phyloP scores from a whole-genome alignment of 306 rosid genomes.

The Dryas drummondii region DNA sequence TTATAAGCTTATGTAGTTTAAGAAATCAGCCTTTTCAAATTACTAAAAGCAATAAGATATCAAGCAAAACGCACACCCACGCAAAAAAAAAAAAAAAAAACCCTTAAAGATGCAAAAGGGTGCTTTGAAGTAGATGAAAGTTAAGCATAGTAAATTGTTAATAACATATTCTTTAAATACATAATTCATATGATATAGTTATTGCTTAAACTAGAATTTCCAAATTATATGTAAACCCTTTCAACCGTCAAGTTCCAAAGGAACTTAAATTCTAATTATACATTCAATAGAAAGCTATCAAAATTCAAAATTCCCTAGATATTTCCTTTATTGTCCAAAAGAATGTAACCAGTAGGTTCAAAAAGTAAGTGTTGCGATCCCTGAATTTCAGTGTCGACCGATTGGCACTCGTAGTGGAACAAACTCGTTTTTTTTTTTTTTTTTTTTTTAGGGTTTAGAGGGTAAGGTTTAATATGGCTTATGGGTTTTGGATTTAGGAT shows the following conservation, averaged over 20 bases:
- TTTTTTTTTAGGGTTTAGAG: no score
- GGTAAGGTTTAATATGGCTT: no score
- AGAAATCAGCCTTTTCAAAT: background rate
- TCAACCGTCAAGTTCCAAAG: background rate
- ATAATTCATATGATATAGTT: constrained; percentile 4
- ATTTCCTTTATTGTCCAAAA: no score
- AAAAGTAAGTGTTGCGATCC: no score
- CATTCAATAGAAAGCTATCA: background rate
- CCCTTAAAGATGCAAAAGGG: background rate
- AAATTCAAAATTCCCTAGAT: no score
- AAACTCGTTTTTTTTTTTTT: no score
- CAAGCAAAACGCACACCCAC: background rate
- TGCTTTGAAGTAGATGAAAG: background rate
- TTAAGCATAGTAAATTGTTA: background rate
- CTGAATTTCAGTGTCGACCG: no score
- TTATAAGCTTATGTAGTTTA: constrained; percentile 5
- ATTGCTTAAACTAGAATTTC: background rate
- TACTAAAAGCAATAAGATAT: constrained; percentile 5
- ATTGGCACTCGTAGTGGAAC: no score
- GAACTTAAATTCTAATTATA: background rate
- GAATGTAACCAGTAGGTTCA: no score
- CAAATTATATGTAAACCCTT: background rate
- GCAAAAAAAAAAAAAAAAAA: background rate
- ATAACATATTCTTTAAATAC: background rate
- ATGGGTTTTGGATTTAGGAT: no score